Evolutionary conservation across 2,329 filamentous ascomycete genomes (phyloP).

Genomic region (Aspergillus sp.): DNA sequence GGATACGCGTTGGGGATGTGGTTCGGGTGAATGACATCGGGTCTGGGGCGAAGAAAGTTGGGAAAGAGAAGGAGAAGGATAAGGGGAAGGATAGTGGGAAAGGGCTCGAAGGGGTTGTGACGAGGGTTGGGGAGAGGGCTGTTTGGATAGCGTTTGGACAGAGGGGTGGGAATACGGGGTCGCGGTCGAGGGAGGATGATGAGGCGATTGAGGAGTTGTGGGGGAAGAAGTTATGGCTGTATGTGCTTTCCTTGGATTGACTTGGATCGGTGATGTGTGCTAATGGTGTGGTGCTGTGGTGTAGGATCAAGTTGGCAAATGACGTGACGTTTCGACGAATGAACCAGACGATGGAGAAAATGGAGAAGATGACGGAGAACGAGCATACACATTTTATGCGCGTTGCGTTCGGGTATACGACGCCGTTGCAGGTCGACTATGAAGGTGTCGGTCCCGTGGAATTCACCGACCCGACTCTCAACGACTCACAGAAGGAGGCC

Average conservation of each 20-base stretch:
- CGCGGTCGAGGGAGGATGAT: slow-evolving; percentile 33
- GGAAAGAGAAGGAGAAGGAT: slow-evolving; percentile 30
- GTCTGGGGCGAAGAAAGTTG: slow-evolving; percentile 12
- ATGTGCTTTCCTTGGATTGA: slow-evolving; percentile 27
- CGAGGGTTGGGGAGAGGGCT: slow-evolving; percentile 35
- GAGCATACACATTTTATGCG: slow-evolving; percentile 54
- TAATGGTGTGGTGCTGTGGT: slow-evolving; percentile 1
- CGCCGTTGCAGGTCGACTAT: slow-evolving; percentile 46
- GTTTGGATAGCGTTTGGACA: slow-evolving; percentile 42
- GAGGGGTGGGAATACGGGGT: slow-evolving; percentile 23
- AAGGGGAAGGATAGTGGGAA: slow-evolving; percentile 27
- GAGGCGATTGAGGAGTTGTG: slow-evolving; percentile 46
- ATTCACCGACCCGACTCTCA: slow-evolving; percentile 52
- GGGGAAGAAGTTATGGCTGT: slow-evolving; percentile 57
- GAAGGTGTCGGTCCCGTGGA: slow-evolving; percentile 40
- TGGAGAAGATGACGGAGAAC: slow-evolving; percentile 50
- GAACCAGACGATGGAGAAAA: slow-evolving; percentile 56
- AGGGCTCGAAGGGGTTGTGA: slow-evolving; percentile 42
- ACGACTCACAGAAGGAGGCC: slow-evolving; percentile 57
- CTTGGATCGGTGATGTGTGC: not conserved
- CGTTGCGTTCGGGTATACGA: slow-evolving; percentile 54
- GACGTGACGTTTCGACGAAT: slow-evolving; percentile 62
- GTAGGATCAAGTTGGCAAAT: slow-evolving; percentile 59
- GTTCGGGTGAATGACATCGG: slow-evolving; percentile 38
- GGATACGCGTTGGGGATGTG: slow-evolving; percentile 43